phyloP scores from a whole-genome alignment of 2,329 filamentous ascomycete species.

The Calonectria pseudoturangicola region DNA sequence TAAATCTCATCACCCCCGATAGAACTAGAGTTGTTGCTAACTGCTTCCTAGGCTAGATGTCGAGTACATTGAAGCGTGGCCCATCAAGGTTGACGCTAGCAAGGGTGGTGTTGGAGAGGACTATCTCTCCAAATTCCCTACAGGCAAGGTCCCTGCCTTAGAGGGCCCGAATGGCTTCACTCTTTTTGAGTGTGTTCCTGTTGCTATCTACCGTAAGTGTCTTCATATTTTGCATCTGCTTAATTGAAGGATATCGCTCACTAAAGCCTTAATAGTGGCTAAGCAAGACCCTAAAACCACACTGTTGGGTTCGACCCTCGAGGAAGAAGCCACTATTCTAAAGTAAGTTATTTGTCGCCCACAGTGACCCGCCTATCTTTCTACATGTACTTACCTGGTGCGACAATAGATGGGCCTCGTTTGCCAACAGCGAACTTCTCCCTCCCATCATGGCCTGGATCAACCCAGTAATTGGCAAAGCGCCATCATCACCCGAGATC shows the following conservation, averaged over 20 bases:
- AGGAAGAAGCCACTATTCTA: constrained; percentile 38
- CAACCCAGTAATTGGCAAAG: constrained; percentile 38
- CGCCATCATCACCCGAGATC: constrained; percentile 34
- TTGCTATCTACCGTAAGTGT: constrained; percentile 30
- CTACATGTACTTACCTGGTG: background rate
- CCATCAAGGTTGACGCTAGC: constrained; percentile 40
- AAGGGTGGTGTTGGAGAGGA: constrained; percentile 39
- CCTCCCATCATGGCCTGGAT: constrained; percentile 42
- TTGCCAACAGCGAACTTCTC: constrained; percentile 36
- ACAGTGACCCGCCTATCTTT: background rate
- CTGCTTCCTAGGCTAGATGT: constrained; percentile 29
- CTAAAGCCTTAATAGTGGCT: constrained; percentile 13
- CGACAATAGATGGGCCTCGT: constrained; percentile 33
- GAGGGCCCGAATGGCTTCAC: constrained; percentile 37
- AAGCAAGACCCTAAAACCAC: constrained; percentile 40
- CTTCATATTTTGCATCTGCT: too few species aligned
- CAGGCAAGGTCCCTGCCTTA: constrained; percentile 37
- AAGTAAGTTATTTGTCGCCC: constrained; percentile 22
- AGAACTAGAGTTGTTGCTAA: background rate
- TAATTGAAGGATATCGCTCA: background rate
- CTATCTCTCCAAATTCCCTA: constrained; percentile 36
- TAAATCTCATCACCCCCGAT: background rate
- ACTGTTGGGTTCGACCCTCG: constrained; percentile 31
- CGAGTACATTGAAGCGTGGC: constrained; percentile 38
- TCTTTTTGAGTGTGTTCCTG: constrained; percentile 37